Percentiles rank a stretch among this genome's conserved stretches.
Evolutionary conservation across 148 eudicot genomes (phyloP).

Genomic region (Chenopodium suecicum): DNA sequence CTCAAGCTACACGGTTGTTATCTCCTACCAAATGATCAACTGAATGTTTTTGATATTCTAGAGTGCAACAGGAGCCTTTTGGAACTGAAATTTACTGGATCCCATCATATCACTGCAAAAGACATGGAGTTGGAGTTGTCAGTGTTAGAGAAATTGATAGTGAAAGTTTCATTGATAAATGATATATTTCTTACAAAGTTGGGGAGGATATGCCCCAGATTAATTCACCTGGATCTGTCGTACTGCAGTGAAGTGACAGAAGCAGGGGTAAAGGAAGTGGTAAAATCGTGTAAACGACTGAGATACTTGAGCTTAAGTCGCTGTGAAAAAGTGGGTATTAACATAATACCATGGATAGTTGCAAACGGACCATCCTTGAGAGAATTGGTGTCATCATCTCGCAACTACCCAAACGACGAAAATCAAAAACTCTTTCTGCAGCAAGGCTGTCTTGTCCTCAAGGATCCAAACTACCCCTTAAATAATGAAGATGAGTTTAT

Average conservation of each 20-base stretch:
- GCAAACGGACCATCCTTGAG: conserved; percentile 23
- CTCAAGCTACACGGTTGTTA: conserved; percentile 12
- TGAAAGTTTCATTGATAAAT: conserved; percentile 13
- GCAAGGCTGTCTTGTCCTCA: conserved; percentile 7
- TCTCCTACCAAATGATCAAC: neutral
- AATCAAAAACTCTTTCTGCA: conserved; percentile 16
- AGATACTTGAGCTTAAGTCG: conserved; percentile 19
- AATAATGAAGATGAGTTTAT: too few relatives aligned
- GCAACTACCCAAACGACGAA: conserved; percentile 13
- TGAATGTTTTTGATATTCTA: conserved; percentile 28
- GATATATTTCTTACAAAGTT: conserved; percentile 22
- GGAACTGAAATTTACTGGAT: neutral
- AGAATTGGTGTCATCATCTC: conserved; percentile 19
- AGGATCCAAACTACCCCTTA: neutral
- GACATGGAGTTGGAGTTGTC: neutral
- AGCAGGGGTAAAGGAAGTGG: conserved; percentile 27
- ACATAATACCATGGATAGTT: conserved; percentile 25
- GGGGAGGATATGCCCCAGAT: conserved; percentile 17
- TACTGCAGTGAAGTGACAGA: conserved; percentile 24
- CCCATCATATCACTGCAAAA: neutral
- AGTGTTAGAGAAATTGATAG: conserved; percentile 12
- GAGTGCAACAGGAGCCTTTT: neutral
- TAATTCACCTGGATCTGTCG: conserved; percentile 20
- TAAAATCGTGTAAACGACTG: conserved; percentile 23
- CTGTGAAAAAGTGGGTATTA: conserved; percentile 14